Evolutionary conservation across 1,284 basidiomycete species (phyloP).

Genomic region (Pterula multifida): DNA sequence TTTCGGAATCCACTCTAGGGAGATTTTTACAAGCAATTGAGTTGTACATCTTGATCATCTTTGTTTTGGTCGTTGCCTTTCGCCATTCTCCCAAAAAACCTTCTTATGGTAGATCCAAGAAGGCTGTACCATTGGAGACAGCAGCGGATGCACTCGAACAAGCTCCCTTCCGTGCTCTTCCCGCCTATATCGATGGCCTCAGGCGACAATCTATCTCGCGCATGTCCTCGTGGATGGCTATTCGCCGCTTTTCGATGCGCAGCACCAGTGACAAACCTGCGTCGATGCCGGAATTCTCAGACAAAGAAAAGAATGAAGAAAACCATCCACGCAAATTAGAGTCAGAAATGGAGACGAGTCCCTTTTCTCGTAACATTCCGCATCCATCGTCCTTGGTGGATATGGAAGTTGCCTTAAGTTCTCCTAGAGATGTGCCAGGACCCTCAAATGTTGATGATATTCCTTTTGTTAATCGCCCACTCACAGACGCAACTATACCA

Average conservation of each 20-base stretch:
- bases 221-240: slow-evolving; percentile 23
- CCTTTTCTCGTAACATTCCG: not conserved
- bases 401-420: not conserved
- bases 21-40: slow-evolving; percentile 58
- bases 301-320: not conserved
- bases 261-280: slow-evolving; percentile 14
- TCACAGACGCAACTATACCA: not conserved
- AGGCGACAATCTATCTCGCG: slow-evolving; percentile 12
- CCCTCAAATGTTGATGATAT: not conserved
- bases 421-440: not conserved
- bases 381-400: not conserved
- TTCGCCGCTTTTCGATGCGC: slow-evolving; percentile 14
- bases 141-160: too few relatives aligned
- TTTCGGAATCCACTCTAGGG: slow-evolving; percentile 59
- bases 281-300: not conserved
- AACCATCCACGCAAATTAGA: too few relatives aligned
- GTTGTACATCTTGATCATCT: slow-evolving; percentile 50
- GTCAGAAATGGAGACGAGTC: not conserved
- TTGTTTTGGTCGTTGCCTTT: slow-evolving; percentile 40
- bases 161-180: too few relatives aligned
- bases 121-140: too few relatives aligned
- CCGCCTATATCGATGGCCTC: not conserved
- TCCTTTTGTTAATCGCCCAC: not conserved
- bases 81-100: slow-evolving; percentile 2
- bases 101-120: not conserved